phyloP scores from a whole-genome alignment of 345 rosid genomes.

The Triadica sebifera region DNA sequence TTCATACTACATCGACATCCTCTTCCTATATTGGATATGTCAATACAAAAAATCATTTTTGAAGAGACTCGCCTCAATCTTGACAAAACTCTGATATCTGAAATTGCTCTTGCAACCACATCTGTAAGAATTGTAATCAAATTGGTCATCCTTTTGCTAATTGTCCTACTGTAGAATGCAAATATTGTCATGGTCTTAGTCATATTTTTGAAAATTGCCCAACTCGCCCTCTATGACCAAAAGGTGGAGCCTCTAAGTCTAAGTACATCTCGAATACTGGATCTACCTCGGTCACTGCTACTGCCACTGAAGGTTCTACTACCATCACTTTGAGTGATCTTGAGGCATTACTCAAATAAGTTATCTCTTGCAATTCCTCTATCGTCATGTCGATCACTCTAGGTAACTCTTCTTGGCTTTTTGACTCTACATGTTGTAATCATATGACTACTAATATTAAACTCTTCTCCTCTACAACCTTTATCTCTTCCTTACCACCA shows the following conservation, averaged over 20 bases:
- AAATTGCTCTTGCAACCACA: neutral
- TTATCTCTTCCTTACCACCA: too few relatives aligned
- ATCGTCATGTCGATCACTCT: too few relatives aligned
- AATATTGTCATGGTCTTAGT: neutral
- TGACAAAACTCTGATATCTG: neutral
- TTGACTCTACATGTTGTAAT: too few relatives aligned
- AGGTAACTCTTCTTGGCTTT: too few relatives aligned
- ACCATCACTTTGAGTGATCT: too few relatives aligned
- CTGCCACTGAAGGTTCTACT: neutral
- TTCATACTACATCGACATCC: neutral
- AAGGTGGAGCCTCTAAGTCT: neutral
- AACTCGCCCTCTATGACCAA: neutral
- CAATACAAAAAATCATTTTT: slow-evolving; percentile 5
- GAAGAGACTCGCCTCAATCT: neutral
- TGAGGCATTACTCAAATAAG: too few relatives aligned
- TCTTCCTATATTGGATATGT: neutral
- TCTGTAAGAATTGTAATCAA: slow-evolving; percentile 6
- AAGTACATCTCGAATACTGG: neutral
- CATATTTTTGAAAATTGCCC: neutral
- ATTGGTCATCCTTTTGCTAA: too few relatives aligned
- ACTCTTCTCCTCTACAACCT: too few relatives aligned
- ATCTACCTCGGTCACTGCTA: neutral
- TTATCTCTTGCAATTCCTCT: too few relatives aligned
- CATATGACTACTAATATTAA: too few relatives aligned
- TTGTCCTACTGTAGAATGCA: neutral